Conservation (phyloP, 192 early-diverging fungal species). For the Coemansia sp. region DNA sequence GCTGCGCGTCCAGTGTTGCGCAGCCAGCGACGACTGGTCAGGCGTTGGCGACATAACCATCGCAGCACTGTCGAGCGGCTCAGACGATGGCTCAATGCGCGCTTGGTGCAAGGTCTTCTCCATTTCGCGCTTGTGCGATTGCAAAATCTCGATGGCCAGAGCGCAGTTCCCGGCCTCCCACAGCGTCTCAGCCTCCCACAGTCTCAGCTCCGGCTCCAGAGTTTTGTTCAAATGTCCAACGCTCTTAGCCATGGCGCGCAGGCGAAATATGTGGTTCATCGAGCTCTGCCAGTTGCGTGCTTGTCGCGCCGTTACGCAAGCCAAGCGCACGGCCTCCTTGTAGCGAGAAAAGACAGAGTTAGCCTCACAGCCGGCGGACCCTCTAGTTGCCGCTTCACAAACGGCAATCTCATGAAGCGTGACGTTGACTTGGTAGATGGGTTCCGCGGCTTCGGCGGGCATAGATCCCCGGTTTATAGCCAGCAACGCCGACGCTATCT, state of each 20-base stretch:
- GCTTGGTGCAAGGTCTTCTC: slow-evolving; percentile 13
- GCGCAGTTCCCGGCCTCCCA: slow-evolving; percentile 43
- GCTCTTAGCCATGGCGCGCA: slow-evolving; percentile 12
- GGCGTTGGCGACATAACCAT: neutral
- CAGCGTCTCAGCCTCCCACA: slow-evolving; percentile 53
- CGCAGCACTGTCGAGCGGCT: neutral
- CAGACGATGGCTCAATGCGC: neutral
- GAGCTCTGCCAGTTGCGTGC: slow-evolving; percentile 45
- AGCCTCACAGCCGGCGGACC: neutral
- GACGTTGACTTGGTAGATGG: slow-evolving; percentile 30
- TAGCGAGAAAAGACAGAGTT: slow-evolving; percentile 18
- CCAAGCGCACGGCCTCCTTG: slow-evolving; percentile 30
- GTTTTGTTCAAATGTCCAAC: neutral
- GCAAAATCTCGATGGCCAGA: slow-evolving; percentile 42
- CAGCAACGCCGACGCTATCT: slow-evolving; percentile 22
- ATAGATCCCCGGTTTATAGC: slow-evolving; percentile 8
- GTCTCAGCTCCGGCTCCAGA: slow-evolving; percentile 32
- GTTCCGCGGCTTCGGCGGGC: slow-evolving; percentile 13
- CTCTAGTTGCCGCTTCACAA: slow-evolving; percentile 2
- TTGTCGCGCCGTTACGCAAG: slow-evolving; percentile 29
- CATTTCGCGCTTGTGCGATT: slow-evolving; percentile 31
- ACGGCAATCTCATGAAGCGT: slow-evolving; percentile 43
- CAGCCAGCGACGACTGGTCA: neutral
- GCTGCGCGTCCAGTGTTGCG: slow-evolving; percentile 8
- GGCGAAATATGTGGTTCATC: slow-evolving; percentile 44